Base-by-base conservation (phyloP, 768 basidiomycete species). In the Suillus variegatus region DNA sequence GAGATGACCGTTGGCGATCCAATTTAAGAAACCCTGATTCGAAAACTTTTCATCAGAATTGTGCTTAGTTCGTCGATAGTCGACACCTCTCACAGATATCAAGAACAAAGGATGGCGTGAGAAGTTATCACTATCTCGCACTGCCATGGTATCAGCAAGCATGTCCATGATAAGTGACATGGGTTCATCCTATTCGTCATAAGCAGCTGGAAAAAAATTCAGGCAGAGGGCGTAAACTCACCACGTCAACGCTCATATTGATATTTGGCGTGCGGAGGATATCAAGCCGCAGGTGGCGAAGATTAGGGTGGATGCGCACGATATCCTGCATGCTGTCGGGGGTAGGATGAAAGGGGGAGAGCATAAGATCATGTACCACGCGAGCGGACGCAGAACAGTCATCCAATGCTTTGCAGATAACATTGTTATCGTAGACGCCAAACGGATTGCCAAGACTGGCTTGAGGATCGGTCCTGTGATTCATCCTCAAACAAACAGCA, bases 321-420 rank as follows among this genome's bases (percentile, higher is more conserved):
- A 57, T 57, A 7, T 57, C 56, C 7, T 57, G 36, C n/a, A 57
- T 38, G 20, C n/a, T 38, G 36, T 57, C 56, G 13, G 36, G 35
- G 14, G 56, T 38, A 57, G 56, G 36, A 57, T 57, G 56, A 57
- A 38, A 57, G 7, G 56, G 56, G 4, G 56, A 57, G n/a, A 57
- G 13, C 56, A 38, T 57, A 4, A 57, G 36, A 38, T 57, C 56
- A 5, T 57, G 36, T 40, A 57, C 36, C 8, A 22, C n/a, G 54
- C 54, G 20, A 12, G 18, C 13, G 12, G 54, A 55, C 6, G 56
- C 36, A 57, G 56, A 57, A 57, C 56, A 36, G 7, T 38, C 56
- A 16, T 57, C 13, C 36, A 57, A 22, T 38, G 56, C 56, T 57
- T 57, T 22, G 36, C 56, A 57, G 14, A 57, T 4, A 38, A 57